Percentiles rank a stretch among this genome's conserved stretches.
Conservation (phyloP, 495 filamentous ascomycete genomes). For the Filosporella fistucella region DNA sequence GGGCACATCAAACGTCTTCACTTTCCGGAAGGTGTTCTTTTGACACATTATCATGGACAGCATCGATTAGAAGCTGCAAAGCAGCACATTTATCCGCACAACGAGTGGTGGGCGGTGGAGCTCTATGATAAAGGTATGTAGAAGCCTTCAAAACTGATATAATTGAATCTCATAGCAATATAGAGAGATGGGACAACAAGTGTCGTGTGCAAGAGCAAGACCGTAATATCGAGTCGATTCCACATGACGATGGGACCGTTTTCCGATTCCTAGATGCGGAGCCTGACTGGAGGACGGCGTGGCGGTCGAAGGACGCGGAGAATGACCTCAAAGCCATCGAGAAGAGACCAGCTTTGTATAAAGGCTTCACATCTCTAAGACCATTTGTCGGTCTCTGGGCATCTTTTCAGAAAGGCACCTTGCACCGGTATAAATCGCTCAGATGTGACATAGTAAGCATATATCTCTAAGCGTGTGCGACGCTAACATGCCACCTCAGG, state of each 20-base stretch:
- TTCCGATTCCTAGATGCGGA: conserved; percentile 16
- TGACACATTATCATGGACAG: conserved; percentile 14
- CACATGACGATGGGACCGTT: conserved; percentile 14
- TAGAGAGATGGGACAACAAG: conserved; percentile 18
- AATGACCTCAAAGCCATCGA: conserved; percentile 17
- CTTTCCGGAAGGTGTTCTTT: conserved; percentile 14
- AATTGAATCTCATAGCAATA: conserved; percentile 14
- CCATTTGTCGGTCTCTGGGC: conserved; percentile 15
- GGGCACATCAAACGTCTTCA: conserved; percentile 12
- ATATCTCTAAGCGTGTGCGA: conserved; percentile 7
- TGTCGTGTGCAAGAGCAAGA: conserved; percentile 16
- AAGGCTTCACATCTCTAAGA: conserved; percentile 16
- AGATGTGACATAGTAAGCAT: conserved; percentile 15
- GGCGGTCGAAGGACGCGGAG: conserved; percentile 17
- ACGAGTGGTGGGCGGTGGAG: conserved; percentile 13
- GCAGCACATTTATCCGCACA: conserved; percentile 15
- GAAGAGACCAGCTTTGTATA: conserved; percentile 17
- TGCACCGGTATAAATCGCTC: conserved; percentile 16
- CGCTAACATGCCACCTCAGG: conserved; percentile 12
- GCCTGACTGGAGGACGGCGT: conserved; percentile 13
- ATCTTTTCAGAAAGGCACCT: conserved; percentile 19
- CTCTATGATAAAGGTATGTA: conserved; percentile 14
- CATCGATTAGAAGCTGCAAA: conserved; percentile 15
- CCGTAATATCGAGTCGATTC: conserved; percentile 19
- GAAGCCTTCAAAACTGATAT: conserved; percentile 17